Percentiles rank a stretch among this genome's conserved stretches.
These are phyloP conservation scores for Tolypocladium cylindrosporum DNA, from an alignment of 2,329 filamentous ascomycete genomes.

Conservation along the genomic window DNA sequence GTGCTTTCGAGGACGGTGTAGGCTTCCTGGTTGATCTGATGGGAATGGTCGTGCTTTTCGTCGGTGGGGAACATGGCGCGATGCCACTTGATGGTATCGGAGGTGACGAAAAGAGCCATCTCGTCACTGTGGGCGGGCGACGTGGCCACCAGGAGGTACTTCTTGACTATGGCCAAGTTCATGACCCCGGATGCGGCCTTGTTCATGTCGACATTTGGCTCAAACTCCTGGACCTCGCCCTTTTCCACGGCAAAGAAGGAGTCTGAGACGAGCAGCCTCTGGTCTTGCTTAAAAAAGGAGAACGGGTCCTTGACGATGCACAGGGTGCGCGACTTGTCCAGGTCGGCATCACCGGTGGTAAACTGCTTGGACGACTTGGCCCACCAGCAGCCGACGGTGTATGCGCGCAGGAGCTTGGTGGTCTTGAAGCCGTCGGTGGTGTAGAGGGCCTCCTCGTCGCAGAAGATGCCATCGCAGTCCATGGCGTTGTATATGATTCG, in stretches of 20 bases:
- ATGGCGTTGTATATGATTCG: slow-evolving; percentile 79
- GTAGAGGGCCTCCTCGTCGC: slow-evolving; percentile 57
- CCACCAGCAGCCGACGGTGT: slow-evolving; percentile 76
- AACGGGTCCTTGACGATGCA: slow-evolving; percentile 71
- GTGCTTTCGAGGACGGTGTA: slow-evolving; percentile 95
- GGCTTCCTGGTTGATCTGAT: slow-evolving; percentile 62
- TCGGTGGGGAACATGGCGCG: slow-evolving; percentile 78
- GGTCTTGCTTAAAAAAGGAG: slow-evolving; percentile 61
- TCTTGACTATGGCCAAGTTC: slow-evolving; percentile 75
- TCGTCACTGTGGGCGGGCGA: slow-evolving; percentile 74
- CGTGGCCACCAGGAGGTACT: slow-evolving; percentile 75
- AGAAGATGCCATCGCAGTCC: slow-evolving; percentile 55
- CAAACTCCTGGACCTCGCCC: slow-evolving; percentile 49
- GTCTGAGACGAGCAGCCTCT: slow-evolving; percentile 72
- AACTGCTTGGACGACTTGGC: slow-evolving; percentile 70
- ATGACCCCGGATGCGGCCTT: slow-evolving; percentile 70
- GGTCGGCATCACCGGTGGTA: slow-evolving; percentile 52
- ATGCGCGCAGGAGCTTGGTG: slow-evolving; percentile 53
- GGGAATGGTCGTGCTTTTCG: slow-evolving; percentile 64
- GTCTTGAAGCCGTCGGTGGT: slow-evolving; percentile 78
- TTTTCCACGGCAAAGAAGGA: slow-evolving; percentile 59
- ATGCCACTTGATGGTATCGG: slow-evolving; percentile 80
- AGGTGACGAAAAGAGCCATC: slow-evolving; percentile 82
- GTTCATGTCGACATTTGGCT: slow-evolving; percentile 66
- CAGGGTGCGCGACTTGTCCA: slow-evolving; percentile 62